These are phyloP conservation scores for Wickerhamomyces sp. DNA, from an alignment of 1,139 yeast species.

Conservation along the genomic window DNA sequence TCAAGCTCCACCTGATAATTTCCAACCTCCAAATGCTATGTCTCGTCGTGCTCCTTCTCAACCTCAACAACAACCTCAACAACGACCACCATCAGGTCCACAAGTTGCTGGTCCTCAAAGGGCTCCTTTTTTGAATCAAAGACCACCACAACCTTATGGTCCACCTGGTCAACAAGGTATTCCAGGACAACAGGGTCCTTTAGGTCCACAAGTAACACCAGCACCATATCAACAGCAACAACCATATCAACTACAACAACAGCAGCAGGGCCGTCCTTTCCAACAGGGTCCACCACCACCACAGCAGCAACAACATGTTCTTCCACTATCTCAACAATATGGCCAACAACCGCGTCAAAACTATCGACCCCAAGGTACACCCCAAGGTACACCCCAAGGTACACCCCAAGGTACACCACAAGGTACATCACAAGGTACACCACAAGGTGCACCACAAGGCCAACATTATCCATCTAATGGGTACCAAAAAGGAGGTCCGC, in stretches of 20 bases:
- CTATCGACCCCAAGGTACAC: conserved; percentile 2
- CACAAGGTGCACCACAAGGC: conserved; percentile 3
- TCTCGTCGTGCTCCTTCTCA: not conserved
- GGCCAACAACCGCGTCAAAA: not conserved
- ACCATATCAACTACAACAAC: too few relatives aligned
- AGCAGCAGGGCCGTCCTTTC: too few relatives aligned
- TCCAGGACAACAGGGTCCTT: not conserved
- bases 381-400: conserved; percentile 4
- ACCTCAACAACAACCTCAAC: not conserved
- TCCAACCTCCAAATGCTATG: not conserved
- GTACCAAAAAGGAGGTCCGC: not conserved
- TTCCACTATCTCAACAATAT: not conserved
- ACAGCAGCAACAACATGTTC: not conserved
- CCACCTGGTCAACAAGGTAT: not conserved
- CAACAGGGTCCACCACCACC: not conserved
- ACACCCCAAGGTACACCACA: conserved; percentile 3
- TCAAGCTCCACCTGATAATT: not conserved
- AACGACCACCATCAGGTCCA: conserved; percentile 1
- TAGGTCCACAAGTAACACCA: not conserved
- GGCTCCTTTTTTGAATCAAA: too few relatives aligned
- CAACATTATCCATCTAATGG: not conserved
- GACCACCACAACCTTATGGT: too few relatives aligned
- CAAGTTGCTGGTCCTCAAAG: not conserved
- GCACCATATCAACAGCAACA: not conserved
- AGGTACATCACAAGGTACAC: conserved; percentile 5